Evolutionary conservation across 1,139 yeast genomes (phyloP).

Genomic region (Yamadazyma taylorii): DNA sequence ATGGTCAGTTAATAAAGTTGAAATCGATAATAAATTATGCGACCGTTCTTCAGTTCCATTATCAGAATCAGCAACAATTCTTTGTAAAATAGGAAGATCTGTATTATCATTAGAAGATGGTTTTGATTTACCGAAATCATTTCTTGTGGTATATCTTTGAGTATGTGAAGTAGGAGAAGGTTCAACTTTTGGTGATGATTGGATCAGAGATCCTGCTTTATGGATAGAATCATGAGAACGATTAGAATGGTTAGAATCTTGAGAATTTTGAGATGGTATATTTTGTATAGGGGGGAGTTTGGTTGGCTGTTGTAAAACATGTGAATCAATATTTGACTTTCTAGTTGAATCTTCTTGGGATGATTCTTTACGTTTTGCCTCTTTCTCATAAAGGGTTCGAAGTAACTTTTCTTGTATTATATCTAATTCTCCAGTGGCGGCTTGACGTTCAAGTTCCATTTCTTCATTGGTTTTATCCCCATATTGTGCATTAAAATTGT

Average conservation of each 20-base stretch:
- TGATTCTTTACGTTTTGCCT: too few species aligned
- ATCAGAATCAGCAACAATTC: conserved; percentile 2
- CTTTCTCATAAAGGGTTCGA: too few species aligned
- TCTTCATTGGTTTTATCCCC: conserved; percentile 2
- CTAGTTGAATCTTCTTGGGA: too few species aligned
- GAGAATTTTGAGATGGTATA: too few species aligned
- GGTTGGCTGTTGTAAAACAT: too few species aligned
- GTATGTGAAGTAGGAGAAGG: background rate
- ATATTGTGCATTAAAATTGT: conserved; percentile 1
- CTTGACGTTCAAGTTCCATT: background rate
- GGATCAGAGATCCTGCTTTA: too few species aligned
- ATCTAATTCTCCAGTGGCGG: background rate
- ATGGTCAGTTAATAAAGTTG: conserved; percentile 17
- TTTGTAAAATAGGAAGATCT: conserved; percentile 1
- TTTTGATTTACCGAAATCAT: background rate
- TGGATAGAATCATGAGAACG: too few species aligned
- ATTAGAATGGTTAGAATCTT: too few species aligned
- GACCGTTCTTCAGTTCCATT: conserved; percentile 3
- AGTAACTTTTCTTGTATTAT: background rate
- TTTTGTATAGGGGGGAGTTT: too few species aligned
- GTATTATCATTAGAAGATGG: background rate
- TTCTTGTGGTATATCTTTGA: background rate
- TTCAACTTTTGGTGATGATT: too few species aligned
- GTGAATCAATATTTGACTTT: too few species aligned
- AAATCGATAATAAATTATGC: conserved; percentile 22